Percentiles rank a stretch among this genome's conserved stretches.
Evolutionary conservation across 2,329 filamentous ascomycete genomes (phyloP).

Genomic region (Ceratocystis papillata): DNA sequence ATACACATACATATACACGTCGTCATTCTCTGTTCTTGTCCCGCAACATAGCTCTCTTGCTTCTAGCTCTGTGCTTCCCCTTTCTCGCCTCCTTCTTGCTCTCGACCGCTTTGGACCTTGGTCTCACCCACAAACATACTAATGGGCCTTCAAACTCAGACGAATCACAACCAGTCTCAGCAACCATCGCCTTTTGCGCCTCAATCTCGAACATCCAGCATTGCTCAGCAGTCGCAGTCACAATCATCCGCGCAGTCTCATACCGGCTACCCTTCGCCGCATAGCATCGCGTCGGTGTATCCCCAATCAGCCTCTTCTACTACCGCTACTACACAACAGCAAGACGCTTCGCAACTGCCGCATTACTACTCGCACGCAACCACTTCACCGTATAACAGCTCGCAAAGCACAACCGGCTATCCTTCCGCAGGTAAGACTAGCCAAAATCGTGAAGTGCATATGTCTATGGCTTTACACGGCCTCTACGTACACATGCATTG

Average conservation of each 20-base stretch:
- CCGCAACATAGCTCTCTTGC: background rate
- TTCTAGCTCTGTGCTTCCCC: no score
- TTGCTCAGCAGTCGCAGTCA: slow-evolving; percentile 61
- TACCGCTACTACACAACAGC: slow-evolving; percentile 45
- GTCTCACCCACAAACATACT: slow-evolving; percentile 33
- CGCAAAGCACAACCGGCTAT: slow-evolving; percentile 72
- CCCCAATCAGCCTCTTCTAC: slow-evolving; percentile 52
- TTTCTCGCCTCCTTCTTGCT: background rate
- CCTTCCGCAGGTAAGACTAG: slow-evolving; percentile 61
- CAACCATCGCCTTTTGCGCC: slow-evolving; percentile 51
- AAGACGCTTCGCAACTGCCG: slow-evolving; percentile 52
- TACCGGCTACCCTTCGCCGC: slow-evolving; percentile 56
- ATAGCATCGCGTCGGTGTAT: slow-evolving; percentile 46
- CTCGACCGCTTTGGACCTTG: background rate
- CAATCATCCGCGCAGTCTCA: slow-evolving; percentile 49
- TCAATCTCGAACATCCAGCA: slow-evolving; percentile 58
- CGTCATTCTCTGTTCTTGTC: background rate
- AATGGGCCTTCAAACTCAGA: slow-evolving; percentile 40
- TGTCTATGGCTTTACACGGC: no score
- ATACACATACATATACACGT: background rate
- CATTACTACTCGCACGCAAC: slow-evolving; percentile 65
- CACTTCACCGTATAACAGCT: slow-evolving; percentile 59
- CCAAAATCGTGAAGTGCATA: background rate
- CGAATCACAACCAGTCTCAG: slow-evolving; percentile 51
- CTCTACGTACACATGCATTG: no score